These are phyloP conservation scores for Cladophialophora bantiana DNA, from an alignment of 2,329 filamentous ascomycete genomes.

Conservation along the genomic window DNA sequence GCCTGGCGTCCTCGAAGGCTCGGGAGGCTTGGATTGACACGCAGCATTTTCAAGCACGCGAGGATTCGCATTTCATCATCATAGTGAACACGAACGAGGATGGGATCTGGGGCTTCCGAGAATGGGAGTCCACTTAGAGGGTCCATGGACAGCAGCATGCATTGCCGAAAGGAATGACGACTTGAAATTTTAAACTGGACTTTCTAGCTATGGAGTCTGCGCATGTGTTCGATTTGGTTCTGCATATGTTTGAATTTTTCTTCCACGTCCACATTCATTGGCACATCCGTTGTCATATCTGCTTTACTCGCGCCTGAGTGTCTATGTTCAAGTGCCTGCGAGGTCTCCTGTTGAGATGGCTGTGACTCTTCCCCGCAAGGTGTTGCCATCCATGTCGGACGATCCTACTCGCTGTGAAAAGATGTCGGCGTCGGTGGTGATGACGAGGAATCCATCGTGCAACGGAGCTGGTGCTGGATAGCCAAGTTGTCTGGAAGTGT, in stretches of 20 bases:
- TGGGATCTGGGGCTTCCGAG: not conserved
- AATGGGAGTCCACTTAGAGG: not conserved
- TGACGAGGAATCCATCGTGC: not conserved
- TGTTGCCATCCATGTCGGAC: too few relatives aligned
- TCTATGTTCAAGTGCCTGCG: too few relatives aligned
- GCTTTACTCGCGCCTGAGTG: not conserved
- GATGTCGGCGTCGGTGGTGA: not conserved
- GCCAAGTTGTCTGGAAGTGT: not conserved
- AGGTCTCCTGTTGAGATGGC: too few relatives aligned
- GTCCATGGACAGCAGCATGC: not conserved
- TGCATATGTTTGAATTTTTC: not conserved
- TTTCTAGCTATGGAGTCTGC: not conserved
- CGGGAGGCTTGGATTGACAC: not conserved
- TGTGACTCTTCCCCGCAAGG: too few relatives aligned
- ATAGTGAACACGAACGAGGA: not conserved
- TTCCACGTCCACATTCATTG: not conserved
- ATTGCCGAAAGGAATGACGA: not conserved
- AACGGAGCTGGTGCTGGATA: not conserved
- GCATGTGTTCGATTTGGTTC: too few relatives aligned
- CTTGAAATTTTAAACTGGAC: not conserved
- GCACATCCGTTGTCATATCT: not conserved
- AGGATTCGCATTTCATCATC: not conserved
- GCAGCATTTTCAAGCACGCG: not conserved
- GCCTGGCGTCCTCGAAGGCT: not conserved
- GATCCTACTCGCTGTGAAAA: too few relatives aligned